phyloP scores from a whole-genome alignment of 176 grass and related monocot genomes.

The Bothriochloa decipiens region DNA sequence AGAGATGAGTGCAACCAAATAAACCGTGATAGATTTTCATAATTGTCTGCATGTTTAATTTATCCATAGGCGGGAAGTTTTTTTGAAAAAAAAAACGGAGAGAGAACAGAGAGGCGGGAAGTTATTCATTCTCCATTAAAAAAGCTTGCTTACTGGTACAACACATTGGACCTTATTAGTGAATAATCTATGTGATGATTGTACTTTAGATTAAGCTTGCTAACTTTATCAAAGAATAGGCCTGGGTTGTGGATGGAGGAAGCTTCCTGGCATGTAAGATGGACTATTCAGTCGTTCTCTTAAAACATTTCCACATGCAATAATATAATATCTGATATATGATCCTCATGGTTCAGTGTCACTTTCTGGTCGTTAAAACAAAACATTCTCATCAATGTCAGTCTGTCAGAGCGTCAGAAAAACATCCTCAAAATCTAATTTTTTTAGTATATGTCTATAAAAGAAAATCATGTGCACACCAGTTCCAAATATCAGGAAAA shows the following conservation, averaged over 20 bases:
- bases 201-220: neutral
- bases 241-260: neutral
- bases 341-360: constrained; percentile 42
- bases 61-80: neutral
- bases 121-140: neutral
- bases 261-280: constrained; percentile 45
- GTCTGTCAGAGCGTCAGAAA: constrained; percentile 19
- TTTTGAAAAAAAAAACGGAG: too few relatives aligned
- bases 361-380: constrained; percentile 44
- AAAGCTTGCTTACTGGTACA: neutral
- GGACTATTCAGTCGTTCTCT: constrained; percentile 14
- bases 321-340: constrained; percentile 41
- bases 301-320: constrained; percentile 29
- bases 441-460: neutral
- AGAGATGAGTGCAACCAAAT: neutral
- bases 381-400: constrained; percentile 40
- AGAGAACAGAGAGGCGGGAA: neutral
- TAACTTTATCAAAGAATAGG: constrained; percentile 4
- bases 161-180: constrained; percentile 36
- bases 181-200: constrained; percentile 17
- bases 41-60: neutral
- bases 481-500: neutral
- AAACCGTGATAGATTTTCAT: neutral
- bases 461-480: neutral
- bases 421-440: constrained; percentile 7